Evolutionary conservation across 495 filamentous ascomycete genomes (phyloP), one percentile per base, ranked within the genome.

Genomic region (Aspergillus panamensis): DNA sequence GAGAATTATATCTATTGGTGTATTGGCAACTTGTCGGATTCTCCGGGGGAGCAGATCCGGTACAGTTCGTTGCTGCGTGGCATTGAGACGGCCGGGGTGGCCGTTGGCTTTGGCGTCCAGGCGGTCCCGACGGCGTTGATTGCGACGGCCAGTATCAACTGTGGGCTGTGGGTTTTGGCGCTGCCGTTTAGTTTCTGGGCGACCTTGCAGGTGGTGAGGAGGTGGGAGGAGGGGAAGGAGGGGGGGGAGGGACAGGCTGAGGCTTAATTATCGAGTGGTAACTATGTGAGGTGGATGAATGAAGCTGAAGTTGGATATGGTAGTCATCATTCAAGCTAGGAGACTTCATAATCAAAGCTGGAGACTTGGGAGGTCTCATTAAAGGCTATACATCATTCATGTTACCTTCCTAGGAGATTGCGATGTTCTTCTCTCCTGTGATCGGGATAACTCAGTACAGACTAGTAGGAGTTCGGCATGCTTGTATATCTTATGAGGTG

Each of bases 1-100:
- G 73, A 77, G 51, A 78, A 78, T 54, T 77, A 76, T 50, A 76
- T 78, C 6, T 76, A 77, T 43, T 77, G 71, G 74, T 77, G 73
- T 37, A 77, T 78, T 42, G 65, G 74, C 0, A 77, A 77, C 51
- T 33, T 78, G 14, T 69, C 74, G 5, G 72, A 77, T 37, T 73
- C 71, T 6, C 73, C 72, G 0, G 72, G 70, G 6, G 71, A 75
- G 14, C 72, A 76, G 61, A 74, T 76, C 57, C 61, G 75, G 29
- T 76, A 74, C 51, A 73, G 69, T 45, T 76, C 73, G 13, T 58
- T 76, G 51, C 63, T 75, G 52, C 55, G 73, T 17, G 73, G 75
- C 0, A 75, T 75, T 53, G 72, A 75, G 57, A 75, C 73, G 13
- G 73, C 73, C 1, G 71, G 66, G 8, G 69, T 77, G 1, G 71